A percentile compares a stretch with the other conserved stretches of the same genome.
These are phyloP conservation scores for Kondoa subrosea DNA, from an alignment of 768 basidiomycete genomes.

Conservation along the genomic window DNA sequence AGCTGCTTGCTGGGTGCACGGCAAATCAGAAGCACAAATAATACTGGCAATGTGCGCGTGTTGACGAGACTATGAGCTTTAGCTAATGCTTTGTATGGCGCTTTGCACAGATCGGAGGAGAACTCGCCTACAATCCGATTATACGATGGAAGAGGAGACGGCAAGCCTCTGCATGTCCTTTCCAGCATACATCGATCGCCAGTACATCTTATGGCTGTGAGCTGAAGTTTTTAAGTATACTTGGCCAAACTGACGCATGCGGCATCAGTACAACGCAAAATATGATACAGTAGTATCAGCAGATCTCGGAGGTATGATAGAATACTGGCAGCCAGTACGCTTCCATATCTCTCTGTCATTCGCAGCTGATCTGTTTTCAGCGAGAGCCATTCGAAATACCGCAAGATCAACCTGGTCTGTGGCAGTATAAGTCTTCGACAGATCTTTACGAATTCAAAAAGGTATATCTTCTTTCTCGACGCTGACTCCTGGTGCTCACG, in stretches of 20 bases:
- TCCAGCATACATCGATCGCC: slow-evolving; percentile 67
- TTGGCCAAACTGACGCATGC: neutral
- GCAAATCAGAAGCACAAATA: slow-evolving; percentile 66
- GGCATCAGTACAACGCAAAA: slow-evolving; percentile 50
- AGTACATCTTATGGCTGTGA: slow-evolving; percentile 75
- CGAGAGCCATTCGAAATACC: slow-evolving; percentile 72
- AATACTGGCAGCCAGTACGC: slow-evolving; percentile 69
- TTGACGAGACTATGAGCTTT: too few species aligned
- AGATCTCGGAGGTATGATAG: slow-evolving; percentile 84
- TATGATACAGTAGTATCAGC: slow-evolving; percentile 86
- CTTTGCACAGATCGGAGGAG: slow-evolving; percentile 43
- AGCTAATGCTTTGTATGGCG: too few species aligned
- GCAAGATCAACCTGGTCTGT: slow-evolving; percentile 56
- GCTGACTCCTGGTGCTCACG: neutral
- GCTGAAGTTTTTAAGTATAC: slow-evolving; percentile 28
- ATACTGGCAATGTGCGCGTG: slow-evolving; percentile 53
- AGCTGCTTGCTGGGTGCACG: slow-evolving; percentile 89
- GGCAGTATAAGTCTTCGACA: slow-evolving; percentile 79
- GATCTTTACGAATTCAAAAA: slow-evolving; percentile 98
- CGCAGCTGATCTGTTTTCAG: neutral
- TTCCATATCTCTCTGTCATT: neutral
- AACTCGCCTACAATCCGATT: slow-evolving; percentile 57
- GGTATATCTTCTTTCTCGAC: slow-evolving; percentile 36
- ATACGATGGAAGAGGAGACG: slow-evolving; percentile 81
- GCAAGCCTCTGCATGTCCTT: slow-evolving; percentile 56